phyloP scores from a whole-genome alignment of 176 grass and related monocot species.

The Cymbopogon citratus region DNA sequence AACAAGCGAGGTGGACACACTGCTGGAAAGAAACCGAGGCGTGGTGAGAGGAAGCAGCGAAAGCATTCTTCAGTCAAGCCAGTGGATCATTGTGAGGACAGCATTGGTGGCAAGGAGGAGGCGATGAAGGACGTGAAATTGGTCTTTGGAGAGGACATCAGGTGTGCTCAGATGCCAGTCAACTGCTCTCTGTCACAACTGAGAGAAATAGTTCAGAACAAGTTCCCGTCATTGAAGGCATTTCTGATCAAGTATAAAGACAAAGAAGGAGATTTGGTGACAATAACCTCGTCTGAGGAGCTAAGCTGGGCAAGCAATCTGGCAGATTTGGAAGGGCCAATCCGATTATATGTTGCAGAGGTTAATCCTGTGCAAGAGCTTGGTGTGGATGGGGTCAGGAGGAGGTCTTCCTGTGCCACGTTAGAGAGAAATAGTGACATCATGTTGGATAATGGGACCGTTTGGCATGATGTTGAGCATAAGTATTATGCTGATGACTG shows the following conservation, averaged over 20 bases:
- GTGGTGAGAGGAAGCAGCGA: neutral
- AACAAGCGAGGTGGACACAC: neutral
- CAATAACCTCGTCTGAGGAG: conserved; percentile 61
- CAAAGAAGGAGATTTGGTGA: conserved; percentile 58
- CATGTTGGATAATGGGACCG: conserved; percentile 35
- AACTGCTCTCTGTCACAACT: conserved; percentile 49
- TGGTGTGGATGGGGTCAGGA: conserved; percentile 34
- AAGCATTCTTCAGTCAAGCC: neutral
- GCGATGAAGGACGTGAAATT: conserved; percentile 49
- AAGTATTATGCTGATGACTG: conserved; percentile 42
- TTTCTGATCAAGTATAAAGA: conserved; percentile 71
- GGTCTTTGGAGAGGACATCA: conserved; percentile 70
- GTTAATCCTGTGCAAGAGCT: conserved; percentile 48
- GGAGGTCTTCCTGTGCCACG: conserved; percentile 27
- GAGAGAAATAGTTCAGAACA: conserved; percentile 50
- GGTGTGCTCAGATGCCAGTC: conserved; percentile 48
- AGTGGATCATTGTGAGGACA: conserved; percentile 16
- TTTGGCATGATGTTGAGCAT: conserved; percentile 24
- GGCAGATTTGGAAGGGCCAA: conserved; percentile 33
- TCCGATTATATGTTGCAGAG: conserved; percentile 45
- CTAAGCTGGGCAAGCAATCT: conserved; percentile 42
- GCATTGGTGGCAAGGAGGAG: conserved; percentile 27
- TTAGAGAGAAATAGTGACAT: conserved; percentile 33
- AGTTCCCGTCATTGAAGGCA: conserved; percentile 57
- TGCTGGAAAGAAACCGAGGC: neutral